Evolutionary conservation across 1,284 basidiomycete genomes (phyloP), one percentile per base, ranked within the genome.

Genomic region (Irpex sp.): DNA sequence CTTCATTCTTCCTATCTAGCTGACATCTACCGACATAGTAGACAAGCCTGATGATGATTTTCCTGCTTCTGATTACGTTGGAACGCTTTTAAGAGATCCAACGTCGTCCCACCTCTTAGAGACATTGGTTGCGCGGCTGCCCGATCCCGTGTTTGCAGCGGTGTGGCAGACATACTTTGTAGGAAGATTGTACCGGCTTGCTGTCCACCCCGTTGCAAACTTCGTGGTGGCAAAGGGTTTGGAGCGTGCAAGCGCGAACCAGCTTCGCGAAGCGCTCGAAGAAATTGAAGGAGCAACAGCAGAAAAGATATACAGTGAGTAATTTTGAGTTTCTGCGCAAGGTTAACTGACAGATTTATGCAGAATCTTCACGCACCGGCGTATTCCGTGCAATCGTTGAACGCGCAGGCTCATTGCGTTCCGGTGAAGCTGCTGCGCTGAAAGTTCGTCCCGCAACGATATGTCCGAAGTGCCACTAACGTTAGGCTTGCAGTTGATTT

Each of bases 91-190:
- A 11, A 85, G 93, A 46, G 92, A 95, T 69, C 84, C 89, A 3
- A 94, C 92, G 0, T 90, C 95, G 1, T 96, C 95, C 0, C 94
- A 95, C 71, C 81, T 96, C 1, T 80, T 95, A 9, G 95, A 97
- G 75, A 86, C 87, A 0, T 78, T 96, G 33, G 83, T 95, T 31
- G 75, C 76, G 2, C 80, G 84, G 54, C 83, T 87, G 5, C 88
- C 93, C 0, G 74, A 79, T 3, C 67, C 74, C n/a, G 81, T 88
- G 3, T 95, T 95, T 72, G 72, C 78, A 36, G 70, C 81, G 0
- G 70, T 97, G 4, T 97, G 95, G 94, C 71, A 75, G 4, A 82
- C 83, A 0, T 96, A 97, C 75, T 90, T 98, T 71, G 74, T 77
- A 55, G 83, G 86, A 21, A 92, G 89, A 67, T 77, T 96, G 49